A percentile compares a stretch with the other conserved stretches of the same genome.
These are phyloP conservation scores for Argentina anserina DNA, from an alignment of 306 rosid species.

Conservation along the genomic window DNA sequence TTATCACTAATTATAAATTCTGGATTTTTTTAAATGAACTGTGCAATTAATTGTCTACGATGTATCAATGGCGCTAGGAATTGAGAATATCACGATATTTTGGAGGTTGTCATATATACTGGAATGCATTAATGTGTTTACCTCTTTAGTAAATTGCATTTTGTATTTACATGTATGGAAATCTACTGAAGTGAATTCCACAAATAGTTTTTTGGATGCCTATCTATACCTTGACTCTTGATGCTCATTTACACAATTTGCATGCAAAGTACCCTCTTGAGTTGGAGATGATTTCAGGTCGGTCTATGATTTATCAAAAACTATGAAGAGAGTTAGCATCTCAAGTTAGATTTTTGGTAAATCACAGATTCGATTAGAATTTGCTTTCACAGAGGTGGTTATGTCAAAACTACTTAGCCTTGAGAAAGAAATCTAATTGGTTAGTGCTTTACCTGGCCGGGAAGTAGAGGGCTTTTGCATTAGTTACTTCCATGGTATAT, in stretches of 20 bases:
- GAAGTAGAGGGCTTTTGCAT: background rate
- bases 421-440: background rate
- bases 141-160: background rate
- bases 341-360: background rate
- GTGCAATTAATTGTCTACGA: background rate
- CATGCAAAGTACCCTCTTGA: background rate
- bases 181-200: background rate
- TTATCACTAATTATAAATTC: background rate
- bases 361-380: background rate
- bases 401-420: background rate
- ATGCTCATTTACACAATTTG: background rate
- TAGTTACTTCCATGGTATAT: background rate
- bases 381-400: background rate
- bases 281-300: background rate
- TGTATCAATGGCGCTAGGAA: background rate
- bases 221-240: background rate
- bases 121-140: background rate
- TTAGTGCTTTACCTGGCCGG: background rate
- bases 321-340: background rate
- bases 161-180: background rate
- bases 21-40: background rate
- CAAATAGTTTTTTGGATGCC: no score
- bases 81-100: background rate
- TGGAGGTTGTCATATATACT: background rate
- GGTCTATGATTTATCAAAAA: slow-evolving; percentile 4